phyloP scores from a whole-genome alignment of 1,284 basidiomycete genomes.

The Veloboletus limbatus region DNA sequence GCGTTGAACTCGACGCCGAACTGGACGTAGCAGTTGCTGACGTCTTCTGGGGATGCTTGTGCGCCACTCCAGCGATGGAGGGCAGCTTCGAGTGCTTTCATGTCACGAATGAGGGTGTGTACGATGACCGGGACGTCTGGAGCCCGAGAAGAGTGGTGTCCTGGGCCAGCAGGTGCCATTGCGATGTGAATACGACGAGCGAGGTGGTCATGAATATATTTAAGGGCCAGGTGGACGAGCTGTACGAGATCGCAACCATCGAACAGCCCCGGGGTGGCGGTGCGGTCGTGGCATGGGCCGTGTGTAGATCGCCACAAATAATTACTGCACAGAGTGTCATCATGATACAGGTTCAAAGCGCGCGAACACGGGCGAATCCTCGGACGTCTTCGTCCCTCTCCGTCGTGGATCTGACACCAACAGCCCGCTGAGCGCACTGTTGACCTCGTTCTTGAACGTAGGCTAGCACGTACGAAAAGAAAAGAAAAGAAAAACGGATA shows the following conservation, averaged over 20 bases:
- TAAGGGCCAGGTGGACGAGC: constrained; percentile 6
- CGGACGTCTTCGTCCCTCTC: neutral
- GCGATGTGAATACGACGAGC: neutral
- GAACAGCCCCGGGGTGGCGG: constrained; percentile 13
- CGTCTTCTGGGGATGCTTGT: constrained; percentile 69
- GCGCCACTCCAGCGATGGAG: constrained; percentile 75
- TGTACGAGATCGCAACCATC: constrained; percentile 4
- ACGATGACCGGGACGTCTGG: constrained; percentile 69
- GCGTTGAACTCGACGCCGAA: constrained; percentile 93
- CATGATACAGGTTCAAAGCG: constrained; percentile 24
- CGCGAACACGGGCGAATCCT: constrained; percentile 5
- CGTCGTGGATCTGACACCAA: constrained; percentile 24
- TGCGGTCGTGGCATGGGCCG: too few species aligned
- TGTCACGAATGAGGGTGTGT: constrained; percentile 82
- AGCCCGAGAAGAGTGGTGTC: too few species aligned
- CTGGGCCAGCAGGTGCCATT: constrained; percentile 25
- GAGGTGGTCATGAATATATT: neutral
- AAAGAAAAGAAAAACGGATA: too few species aligned
- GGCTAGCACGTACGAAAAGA: too few species aligned
- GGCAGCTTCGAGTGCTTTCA: constrained; percentile 81
- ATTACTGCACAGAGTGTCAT: too few species aligned
- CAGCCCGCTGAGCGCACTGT: constrained; percentile 14
- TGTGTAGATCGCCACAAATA: too few species aligned
- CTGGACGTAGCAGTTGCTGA: constrained; percentile 90
- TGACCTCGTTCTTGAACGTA: constrained; percentile 23